phyloP scores from a whole-genome alignment of 768 basidiomycete species.

The Trametes coccinea region DNA sequence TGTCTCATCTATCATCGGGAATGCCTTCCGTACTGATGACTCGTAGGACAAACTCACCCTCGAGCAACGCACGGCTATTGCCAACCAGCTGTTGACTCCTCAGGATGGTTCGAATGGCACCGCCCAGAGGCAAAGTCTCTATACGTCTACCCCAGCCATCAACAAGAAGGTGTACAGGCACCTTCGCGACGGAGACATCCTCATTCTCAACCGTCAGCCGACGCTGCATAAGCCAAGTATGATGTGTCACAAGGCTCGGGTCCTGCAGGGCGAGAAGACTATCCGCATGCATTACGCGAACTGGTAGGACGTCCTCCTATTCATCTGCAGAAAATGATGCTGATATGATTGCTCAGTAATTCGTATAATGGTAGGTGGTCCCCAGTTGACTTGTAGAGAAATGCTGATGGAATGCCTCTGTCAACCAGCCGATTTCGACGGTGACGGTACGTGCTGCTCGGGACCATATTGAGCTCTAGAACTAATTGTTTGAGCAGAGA shows the following conservation, averaged over 20 bases:
- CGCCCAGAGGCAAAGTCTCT: conserved; percentile 53
- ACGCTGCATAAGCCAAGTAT: conserved; percentile 99
- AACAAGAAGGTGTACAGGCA: conserved; percentile 99
- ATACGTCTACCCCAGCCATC: conserved; percentile 74
- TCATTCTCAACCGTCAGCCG: conserved; percentile 96
- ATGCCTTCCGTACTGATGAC: not conserved
- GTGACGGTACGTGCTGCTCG: conserved; percentile 61
- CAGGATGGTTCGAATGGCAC: conserved; percentile 65
- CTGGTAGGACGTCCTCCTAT: conserved; percentile 59
- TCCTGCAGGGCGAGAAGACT: conserved; percentile 94
- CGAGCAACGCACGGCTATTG: conserved; percentile 92
- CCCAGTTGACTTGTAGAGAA: not conserved
- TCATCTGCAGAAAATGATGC: not conserved
- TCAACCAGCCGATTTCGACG: conserved; percentile 86
- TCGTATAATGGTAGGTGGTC: conserved; percentile 84
- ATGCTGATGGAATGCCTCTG: not conserved
- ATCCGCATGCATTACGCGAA: conserved; percentile 99
- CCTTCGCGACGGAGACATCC: conserved; percentile 89
- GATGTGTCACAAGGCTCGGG: conserved; percentile 96
- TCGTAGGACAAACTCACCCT: conserved; percentile 77
- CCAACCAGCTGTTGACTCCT: conserved; percentile 92
- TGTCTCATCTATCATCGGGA: conserved; percentile 21
- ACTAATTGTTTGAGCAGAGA: conserved; percentile 56
- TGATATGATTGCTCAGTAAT: conserved; percentile 54
- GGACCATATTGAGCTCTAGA: not conserved